These are phyloP conservation scores for Escovopsis weberi DNA, from an alignment of 2,329 filamentous ascomycete genomes.

Conservation along the genomic window DNA sequence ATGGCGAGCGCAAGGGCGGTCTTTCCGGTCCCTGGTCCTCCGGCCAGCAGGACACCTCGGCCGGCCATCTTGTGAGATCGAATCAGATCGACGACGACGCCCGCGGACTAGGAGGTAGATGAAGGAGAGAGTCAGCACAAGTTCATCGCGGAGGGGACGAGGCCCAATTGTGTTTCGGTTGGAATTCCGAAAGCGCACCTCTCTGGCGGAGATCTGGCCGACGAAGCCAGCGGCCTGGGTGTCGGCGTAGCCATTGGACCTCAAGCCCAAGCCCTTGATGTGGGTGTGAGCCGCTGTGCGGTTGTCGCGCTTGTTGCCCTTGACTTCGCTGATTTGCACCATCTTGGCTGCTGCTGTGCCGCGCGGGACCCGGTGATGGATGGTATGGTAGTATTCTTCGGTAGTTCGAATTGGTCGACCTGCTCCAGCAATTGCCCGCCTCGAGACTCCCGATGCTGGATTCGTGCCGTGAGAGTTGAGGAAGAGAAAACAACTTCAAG, in stretches of 20 bases:
- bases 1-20: slow-evolving; percentile 90
- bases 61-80: slow-evolving; percentile 96
- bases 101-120: slow-evolving; percentile 56
- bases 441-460: too few relatives aligned
- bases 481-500: not conserved
- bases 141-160: not conserved
- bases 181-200: slow-evolving; percentile 39
- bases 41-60: slow-evolving; percentile 80
- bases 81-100: slow-evolving; percentile 91
- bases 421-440: too few relatives aligned
- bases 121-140: not conserved
- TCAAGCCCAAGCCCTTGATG: slow-evolving; percentile 87
- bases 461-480: not conserved
- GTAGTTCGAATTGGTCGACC: not conserved
- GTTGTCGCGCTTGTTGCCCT: slow-evolving; percentile 87
- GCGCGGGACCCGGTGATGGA: not conserved
- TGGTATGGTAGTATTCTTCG: not conserved
- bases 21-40: slow-evolving; percentile 92
- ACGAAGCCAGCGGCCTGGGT: slow-evolving; percentile 71
- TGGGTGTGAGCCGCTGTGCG: slow-evolving; percentile 94
- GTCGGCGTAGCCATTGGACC: slow-evolving; percentile 74
- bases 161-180: not conserved
- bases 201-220: slow-evolving; percentile 73
- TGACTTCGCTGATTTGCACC: slow-evolving; percentile 89
- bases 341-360: slow-evolving; percentile 32